phyloP scores from a whole-genome alignment of 441 rosid species.

The Gossypium lobatum region DNA sequence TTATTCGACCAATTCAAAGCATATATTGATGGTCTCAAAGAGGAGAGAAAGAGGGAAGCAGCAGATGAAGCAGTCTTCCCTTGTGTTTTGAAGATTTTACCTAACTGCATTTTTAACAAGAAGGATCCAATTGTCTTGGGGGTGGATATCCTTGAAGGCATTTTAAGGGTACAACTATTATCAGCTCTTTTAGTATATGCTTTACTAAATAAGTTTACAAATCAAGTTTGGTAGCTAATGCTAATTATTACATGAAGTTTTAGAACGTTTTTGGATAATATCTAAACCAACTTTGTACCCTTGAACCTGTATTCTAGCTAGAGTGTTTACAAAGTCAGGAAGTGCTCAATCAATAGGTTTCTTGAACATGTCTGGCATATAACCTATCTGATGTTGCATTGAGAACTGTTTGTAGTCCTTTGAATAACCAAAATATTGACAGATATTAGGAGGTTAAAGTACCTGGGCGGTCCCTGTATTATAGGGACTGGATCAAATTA shows the following conservation, averaged over 20 bases:
- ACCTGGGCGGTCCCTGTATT: too few relatives aligned
- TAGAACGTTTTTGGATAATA: background rate
- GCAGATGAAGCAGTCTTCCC: slow-evolving; percentile 96
- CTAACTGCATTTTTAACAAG: slow-evolving; percentile 77
- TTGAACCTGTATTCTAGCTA: background rate
- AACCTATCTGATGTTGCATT: background rate
- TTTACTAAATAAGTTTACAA: background rate
- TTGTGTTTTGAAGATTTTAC: slow-evolving; percentile 72
- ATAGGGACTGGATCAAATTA: too few relatives aligned
- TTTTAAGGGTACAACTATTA: slow-evolving; percentile 51
- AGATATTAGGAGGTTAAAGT: background rate
- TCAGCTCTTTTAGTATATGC: slow-evolving; percentile 4
- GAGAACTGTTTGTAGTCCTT: background rate
- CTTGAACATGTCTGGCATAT: background rate
- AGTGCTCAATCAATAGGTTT: background rate
- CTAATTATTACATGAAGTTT: background rate
- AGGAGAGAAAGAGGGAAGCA: slow-evolving; percentile 88
- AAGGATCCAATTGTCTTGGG: slow-evolving; percentile 92
- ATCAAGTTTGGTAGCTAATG: background rate
- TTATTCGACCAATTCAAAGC: slow-evolving; percentile 88
- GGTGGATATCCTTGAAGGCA: slow-evolving; percentile 82
- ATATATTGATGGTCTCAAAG: slow-evolving; percentile 76
- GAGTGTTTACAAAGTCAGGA: background rate
- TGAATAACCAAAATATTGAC: background rate
- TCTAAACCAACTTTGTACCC: background rate